Conservation (phyloP, 495 filamentous ascomycete species). For the Daldinia caldariorum region DNA sequence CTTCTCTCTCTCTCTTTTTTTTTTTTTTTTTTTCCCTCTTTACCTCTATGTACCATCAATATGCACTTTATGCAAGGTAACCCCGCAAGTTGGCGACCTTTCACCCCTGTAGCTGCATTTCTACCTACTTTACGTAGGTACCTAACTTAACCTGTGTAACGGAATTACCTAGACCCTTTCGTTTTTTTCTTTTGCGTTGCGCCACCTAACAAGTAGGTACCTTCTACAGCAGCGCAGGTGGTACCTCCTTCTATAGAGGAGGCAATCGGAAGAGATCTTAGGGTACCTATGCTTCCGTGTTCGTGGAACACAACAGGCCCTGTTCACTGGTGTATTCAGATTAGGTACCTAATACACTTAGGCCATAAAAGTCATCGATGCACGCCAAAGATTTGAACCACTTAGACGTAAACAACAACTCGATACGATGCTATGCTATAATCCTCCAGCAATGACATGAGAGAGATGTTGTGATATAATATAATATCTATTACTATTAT, state of each 20-base stretch:
- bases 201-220: too few species aligned
- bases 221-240: too few species aligned
- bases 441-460: too few species aligned
- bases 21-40: conserved; percentile 12
- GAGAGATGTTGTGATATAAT: too few species aligned
- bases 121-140: background rate
- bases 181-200: background rate
- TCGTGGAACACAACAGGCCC: background rate
- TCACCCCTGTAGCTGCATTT: conserved; percentile 17
- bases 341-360: background rate
- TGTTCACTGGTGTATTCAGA: too few species aligned
- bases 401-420: too few species aligned
- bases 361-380: background rate
- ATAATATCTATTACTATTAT: too few species aligned
- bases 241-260: too few species aligned
- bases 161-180: background rate
- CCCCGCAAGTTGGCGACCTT: conserved; percentile 38
- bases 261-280: too few species aligned
- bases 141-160: conserved; percentile 7
- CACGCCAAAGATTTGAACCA: too few species aligned
- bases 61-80: conserved; percentile 38
- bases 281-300: background rate
- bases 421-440: too few species aligned
- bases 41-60: too few species aligned
- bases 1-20: conserved; percentile 15